These are phyloP conservation scores for Pseudonitzschia multiseries DNA, from an alignment of 108 stramenopile genomes.

Conservation along the genomic window DNA sequence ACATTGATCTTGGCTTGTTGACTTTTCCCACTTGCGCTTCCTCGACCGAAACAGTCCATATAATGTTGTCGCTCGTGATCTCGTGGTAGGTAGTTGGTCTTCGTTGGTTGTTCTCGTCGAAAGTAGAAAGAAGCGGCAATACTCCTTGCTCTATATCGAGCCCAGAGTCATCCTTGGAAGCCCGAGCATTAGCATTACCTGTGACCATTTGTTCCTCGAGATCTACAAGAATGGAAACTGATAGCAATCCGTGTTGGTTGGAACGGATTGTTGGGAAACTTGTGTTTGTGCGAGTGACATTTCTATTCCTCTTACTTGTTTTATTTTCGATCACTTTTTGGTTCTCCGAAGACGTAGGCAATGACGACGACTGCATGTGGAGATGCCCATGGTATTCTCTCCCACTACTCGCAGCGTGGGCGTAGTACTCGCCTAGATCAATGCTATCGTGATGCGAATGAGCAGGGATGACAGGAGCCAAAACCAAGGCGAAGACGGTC, in stretches of 20 bases:
- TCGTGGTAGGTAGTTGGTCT: not conserved
- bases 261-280: not conserved
- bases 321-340: not conserved
- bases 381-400: not conserved
- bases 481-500: not conserved
- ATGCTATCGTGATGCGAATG: not conserved
- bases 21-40: not conserved
- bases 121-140: not conserved
- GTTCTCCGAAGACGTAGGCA: not conserved
- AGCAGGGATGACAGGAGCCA: not conserved
- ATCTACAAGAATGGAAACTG: not conserved
- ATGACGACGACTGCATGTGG: not conserved
- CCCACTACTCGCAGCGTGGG: not conserved
- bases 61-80: not conserved
- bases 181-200: not conserved
- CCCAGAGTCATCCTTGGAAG: not conserved
- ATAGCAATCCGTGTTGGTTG: constrained; percentile 7
- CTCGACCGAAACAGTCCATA: constrained; percentile 6
- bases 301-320: not conserved
- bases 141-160: not conserved
- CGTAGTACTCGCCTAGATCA: not conserved
- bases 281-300: not conserved
- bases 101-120: not conserved
- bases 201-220: constrained; percentile 3
- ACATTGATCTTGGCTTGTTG: not conserved